Conservation (phyloP, 441 rosid species). For the Brassica balearica region DNA sequence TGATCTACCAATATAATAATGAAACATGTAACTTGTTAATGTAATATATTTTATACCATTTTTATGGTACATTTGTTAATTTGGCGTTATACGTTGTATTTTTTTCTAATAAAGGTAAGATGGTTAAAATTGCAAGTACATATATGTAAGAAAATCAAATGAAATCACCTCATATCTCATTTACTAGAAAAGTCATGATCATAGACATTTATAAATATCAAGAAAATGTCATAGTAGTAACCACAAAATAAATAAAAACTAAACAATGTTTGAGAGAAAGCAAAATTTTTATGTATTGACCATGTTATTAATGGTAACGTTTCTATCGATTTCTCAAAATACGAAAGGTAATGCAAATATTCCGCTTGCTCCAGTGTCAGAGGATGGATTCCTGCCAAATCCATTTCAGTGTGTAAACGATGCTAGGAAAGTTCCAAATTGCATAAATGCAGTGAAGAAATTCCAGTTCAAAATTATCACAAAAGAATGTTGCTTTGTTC, state of each 20-base stretch:
- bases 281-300: neutral
- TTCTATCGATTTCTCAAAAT: constrained; percentile 11
- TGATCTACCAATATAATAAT: neutral
- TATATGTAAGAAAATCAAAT: neutral
- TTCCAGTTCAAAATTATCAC: neutral
- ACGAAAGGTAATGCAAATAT: neutral
- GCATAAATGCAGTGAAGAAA: constrained; percentile 15
- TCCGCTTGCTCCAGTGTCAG: neutral
- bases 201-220: neutral
- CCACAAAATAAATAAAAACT: neutral
- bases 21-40: neutral
- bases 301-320: neutral
- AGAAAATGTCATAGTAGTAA: neutral
- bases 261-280: neutral
- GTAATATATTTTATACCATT: neutral
- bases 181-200: neutral
- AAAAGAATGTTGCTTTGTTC: neutral
- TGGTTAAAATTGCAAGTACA: neutral
- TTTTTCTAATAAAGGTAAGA: neutral
- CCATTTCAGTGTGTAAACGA: neutral
- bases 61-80: neutral
- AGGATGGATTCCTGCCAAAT: constrained; percentile 11
- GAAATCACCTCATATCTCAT: neutral
- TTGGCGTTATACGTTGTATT: neutral
- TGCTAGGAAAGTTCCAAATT: constrained; percentile 1